Evolutionary conservation across 1,284 basidiomycete species (phyloP), one percentile per base, ranked within the genome.

Genomic region (Cutaneotrichosporon arboriforme): DNA sequence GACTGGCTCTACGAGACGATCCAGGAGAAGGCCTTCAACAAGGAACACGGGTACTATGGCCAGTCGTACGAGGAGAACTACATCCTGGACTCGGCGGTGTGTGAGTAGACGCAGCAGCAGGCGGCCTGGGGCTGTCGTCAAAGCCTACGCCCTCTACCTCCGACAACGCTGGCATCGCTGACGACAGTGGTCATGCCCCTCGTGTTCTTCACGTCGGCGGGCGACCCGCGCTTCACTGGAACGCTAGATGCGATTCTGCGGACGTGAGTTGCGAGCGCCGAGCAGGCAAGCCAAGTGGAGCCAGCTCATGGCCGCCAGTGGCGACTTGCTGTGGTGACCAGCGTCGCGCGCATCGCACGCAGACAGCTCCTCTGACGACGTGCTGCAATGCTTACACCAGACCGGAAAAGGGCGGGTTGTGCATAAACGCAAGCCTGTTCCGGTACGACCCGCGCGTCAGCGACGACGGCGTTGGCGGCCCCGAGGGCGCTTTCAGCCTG

Each of bases 381-480:
- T n/a, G n/a, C n/a, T n/a, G n/a, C n/a, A n/a, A n/a, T 39, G 13
- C 47, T 51, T 8, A 53, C 44, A 21, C 10, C 46, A 70, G 66
- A 9, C 89, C 87, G 0, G 88, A 92, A 69, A 81, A 87, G 46
- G 90, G 90, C 1, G 90, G 91, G 15, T 77, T 94, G 66, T 90
- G 87, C 8, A 87, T 88, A 3, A 91, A 92, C 62, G 67, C 68
- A 39, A 69, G 72, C 8, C 73, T 78, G 26, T 77, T 75, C 62
- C 66, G 76, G 38, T 75, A 89, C 84, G 88, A 94, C 67, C 84
- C 87, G 12, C 75, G 70, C 26, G 86, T 87, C 69, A 82, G 87
- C 0, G 84, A 89, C 55, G 92, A 94, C 67, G 92, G 91, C 8
- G 88, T 94, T 17, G 91, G 91, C 5, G 91, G 92, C 1, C 88